A percentile compares a stretch with the other conserved stretches of the same genome.
phyloP scores from a whole-genome alignment of 305 asterid genomes.

The Fraxinus sp. region DNA sequence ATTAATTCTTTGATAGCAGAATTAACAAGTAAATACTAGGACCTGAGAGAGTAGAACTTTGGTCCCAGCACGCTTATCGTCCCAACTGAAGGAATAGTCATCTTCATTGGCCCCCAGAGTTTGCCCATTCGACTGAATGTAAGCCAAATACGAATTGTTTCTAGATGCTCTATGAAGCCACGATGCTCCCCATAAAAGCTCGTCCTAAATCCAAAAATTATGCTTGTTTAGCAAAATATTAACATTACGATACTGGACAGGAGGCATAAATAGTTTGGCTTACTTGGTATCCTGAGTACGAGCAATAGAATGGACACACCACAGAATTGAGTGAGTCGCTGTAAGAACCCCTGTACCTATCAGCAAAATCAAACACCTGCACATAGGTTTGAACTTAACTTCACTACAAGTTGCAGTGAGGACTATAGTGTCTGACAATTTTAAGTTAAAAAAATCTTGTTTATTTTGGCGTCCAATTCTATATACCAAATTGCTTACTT shows the following conservation, averaged over 20 bases:
- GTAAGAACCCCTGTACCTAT: conserved; percentile 67
- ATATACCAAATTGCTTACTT: conserved; percentile 25
- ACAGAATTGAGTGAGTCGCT: conserved; percentile 69
- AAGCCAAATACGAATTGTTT: conserved; percentile 47
- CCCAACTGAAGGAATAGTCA: conserved; percentile 84
- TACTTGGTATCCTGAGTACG: conserved; percentile 82
- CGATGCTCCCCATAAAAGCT: conserved; percentile 90
- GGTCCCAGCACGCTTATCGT: conserved; percentile 83
- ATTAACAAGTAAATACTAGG: background rate
- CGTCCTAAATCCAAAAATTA: conserved; percentile 51
- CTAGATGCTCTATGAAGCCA: conserved; percentile 82
- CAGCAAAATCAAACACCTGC: conserved; percentile 84
- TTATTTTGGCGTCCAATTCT: background rate
- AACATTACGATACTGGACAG: background rate
- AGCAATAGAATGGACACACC: conserved; percentile 87
- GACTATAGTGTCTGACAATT: background rate
- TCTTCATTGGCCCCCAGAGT: conserved; percentile 68
- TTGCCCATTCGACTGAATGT: conserved; percentile 70
- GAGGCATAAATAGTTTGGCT: conserved; percentile 9
- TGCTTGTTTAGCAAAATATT: background rate
- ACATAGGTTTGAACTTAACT: background rate
- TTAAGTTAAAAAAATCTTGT: background rate
- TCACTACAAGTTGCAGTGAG: background rate
- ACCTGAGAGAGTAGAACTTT: conserved; percentile 77
- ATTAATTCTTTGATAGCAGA: background rate